Evolutionary conservation across 2,329 filamentous ascomycete genomes (phyloP).

Genomic region (Lomentospora prolificans): DNA sequence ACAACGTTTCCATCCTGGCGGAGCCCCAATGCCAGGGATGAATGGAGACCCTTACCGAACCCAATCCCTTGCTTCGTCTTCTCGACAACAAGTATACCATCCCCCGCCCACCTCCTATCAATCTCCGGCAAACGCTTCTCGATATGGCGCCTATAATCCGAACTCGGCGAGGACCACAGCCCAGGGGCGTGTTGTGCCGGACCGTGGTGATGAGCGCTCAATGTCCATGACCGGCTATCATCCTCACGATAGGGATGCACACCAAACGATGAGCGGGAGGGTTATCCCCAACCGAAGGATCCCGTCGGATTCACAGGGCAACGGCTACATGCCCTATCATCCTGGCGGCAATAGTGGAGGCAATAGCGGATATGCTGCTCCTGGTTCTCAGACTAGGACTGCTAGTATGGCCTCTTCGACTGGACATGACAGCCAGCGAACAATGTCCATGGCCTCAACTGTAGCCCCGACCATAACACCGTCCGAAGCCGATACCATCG

Average conservation of each 20-base stretch:
- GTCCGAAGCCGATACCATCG: constrained; percentile 46
- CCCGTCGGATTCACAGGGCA: constrained; percentile 28
- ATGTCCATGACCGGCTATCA: constrained; percentile 86
- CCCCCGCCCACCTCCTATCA: constrained; percentile 52
- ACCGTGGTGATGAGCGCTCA: constrained; percentile 81
- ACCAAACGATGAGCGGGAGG: constrained; percentile 89
- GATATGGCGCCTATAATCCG: constrained; percentile 59
- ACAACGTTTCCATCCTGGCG: constrained; percentile 52
- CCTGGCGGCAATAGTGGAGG: constrained; percentile 13
- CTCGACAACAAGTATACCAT: constrained; percentile 64
- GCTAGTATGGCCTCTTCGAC: constrained; percentile 51
- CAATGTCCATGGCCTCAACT: constrained; percentile 91
- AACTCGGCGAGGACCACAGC: constrained; percentile 72
- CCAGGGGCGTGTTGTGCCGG: constrained; percentile 83
- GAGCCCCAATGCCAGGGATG: constrained; percentile 57
- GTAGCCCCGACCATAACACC: constrained; percentile 60
- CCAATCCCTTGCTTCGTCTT: constrained; percentile 76
- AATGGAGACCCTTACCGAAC: constrained; percentile 82
- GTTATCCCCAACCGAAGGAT: constrained; percentile 67
- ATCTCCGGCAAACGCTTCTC: constrained; percentile 60
- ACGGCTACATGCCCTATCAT: constrained; percentile 24
- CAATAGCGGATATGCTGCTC: constrained; percentile 31
- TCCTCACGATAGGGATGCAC: constrained; percentile 63
- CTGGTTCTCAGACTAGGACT: constrained; percentile 47
- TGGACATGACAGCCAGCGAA: constrained; percentile 42